Conservation (phyloP, 202 grass and related monocot species). For the Schoenoplectus triqueter region DNA sequence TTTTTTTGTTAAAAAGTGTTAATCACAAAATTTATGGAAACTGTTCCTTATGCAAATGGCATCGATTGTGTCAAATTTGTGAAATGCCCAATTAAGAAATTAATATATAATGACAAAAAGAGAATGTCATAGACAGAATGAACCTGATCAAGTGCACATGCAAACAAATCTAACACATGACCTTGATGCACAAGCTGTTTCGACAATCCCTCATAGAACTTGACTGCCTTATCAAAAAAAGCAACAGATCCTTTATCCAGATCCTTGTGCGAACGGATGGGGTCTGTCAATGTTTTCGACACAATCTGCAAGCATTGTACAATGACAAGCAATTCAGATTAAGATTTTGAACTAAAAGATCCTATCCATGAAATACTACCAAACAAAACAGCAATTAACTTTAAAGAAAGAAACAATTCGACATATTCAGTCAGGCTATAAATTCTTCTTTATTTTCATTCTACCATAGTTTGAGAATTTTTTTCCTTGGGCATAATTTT, state of each 20-base stretch:
- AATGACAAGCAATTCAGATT: background rate
- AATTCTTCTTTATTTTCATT: slow-evolving; percentile 1
- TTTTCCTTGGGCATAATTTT: background rate
- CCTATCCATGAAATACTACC: background rate
- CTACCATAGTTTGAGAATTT: slow-evolving; percentile 14
- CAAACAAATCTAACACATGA: slow-evolving; percentile 95
- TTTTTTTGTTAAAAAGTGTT: background rate
- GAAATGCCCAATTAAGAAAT: background rate
- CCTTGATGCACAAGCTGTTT: slow-evolving; percentile 95
- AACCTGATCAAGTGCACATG: slow-evolving; percentile 91
- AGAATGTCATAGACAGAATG: slow-evolving; percentile 9
- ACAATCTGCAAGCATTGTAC: slow-evolving; percentile 66
- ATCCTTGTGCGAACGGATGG: slow-evolving; percentile 94
- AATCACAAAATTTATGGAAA: background rate
- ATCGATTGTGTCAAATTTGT: background rate
- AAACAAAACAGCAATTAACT: slow-evolving; percentile 1
- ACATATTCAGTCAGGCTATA: background rate
- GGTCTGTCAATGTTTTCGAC: slow-evolving; percentile 78
- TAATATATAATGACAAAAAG: slow-evolving; percentile 8
- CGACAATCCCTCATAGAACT: slow-evolving; percentile 80
- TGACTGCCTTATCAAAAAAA: slow-evolving; percentile 80
- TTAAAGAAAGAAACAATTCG: slow-evolving; percentile 3
- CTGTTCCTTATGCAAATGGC: background rate
- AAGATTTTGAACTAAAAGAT: background rate
- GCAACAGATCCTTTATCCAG: slow-evolving; percentile 70